Evolutionary conservation across 352 stramenopile genomes (phyloP).

Genomic region (Pythium aristosporum): DNA sequence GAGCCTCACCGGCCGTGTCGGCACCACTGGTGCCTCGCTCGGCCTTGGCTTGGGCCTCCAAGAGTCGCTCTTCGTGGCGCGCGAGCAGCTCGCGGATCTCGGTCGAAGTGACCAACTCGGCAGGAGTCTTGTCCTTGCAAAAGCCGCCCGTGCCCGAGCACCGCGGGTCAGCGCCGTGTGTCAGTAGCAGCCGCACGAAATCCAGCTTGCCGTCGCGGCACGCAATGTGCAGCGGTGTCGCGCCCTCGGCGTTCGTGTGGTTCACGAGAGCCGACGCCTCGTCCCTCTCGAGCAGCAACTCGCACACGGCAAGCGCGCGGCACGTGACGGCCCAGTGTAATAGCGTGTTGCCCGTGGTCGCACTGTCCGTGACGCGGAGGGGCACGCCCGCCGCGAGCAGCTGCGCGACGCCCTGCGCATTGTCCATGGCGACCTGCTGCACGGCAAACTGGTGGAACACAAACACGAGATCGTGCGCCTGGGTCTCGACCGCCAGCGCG

Average conservation of each 20-base stretch:
- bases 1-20: neutral
- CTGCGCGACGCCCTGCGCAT: slow-evolving; percentile 49
- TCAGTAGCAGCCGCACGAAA: slow-evolving; percentile 53
- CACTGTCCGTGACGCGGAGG: slow-evolving; percentile 49
- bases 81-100: slow-evolving; percentile 42
- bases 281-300: slow-evolving; percentile 40
- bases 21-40: neutral
- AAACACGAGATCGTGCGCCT: slow-evolving; percentile 60
- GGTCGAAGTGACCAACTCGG: slow-evolving; percentile 51
- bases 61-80: slow-evolving; percentile 18
- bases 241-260: slow-evolving; percentile 61
- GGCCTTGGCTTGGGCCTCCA: slow-evolving; percentile 1
- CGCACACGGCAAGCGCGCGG: slow-evolving; percentile 55
- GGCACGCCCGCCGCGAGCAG: slow-evolving; percentile 66
- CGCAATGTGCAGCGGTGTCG: slow-evolving; percentile 75
- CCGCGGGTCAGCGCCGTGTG: slow-evolving; percentile 38
- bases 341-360: slow-evolving; percentile 49
- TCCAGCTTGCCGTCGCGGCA: slow-evolving; percentile 54
- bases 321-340: slow-evolving; percentile 82
- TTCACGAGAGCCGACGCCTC: slow-evolving; percentile 43
- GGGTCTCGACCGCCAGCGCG: slow-evolving; percentile 54
- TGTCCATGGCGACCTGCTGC: slow-evolving; percentile 74
- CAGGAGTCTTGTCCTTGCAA: slow-evolving; percentile 53
- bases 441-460: slow-evolving; percentile 89
- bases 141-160: slow-evolving; percentile 48